A percentile compares a stretch with the other conserved stretches of the same genome.
Conservation (phyloP, 331 rosid genomes). For the Acacia pycnantha region DNA sequence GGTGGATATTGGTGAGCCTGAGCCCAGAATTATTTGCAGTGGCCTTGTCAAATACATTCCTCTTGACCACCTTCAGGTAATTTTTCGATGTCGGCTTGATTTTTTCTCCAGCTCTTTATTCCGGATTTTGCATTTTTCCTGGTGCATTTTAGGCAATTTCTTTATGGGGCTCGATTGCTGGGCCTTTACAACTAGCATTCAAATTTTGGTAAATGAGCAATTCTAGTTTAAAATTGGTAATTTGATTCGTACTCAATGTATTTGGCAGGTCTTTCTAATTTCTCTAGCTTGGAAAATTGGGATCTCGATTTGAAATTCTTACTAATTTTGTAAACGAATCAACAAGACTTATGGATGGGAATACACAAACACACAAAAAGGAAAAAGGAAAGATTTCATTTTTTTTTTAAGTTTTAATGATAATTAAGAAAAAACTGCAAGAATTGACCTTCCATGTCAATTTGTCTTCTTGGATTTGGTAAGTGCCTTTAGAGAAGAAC, state of each 20-base stretch:
- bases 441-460: not conserved
- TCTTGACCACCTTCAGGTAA: slow-evolving; percentile 75
- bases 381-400: not conserved
- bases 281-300: not conserved
- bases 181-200: not conserved
- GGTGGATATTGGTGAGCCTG: slow-evolving; percentile 81
- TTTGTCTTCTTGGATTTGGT: not conserved
- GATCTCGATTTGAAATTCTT: not conserved
- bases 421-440: not conserved
- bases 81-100: not conserved
- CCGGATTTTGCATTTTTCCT: not conserved
- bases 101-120: not conserved
- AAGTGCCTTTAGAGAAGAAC: not conserved
- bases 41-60: slow-evolving; percentile 86
- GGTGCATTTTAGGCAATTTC: not conserved
- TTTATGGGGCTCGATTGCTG: not conserved
- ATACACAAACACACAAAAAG: no score
- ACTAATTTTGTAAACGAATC: not conserved
- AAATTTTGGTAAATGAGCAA: not conserved
- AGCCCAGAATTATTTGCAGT: slow-evolving; percentile 88
- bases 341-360: not conserved
- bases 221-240: not conserved
- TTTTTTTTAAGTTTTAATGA: not conserved
- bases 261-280: not conserved
- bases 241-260: not conserved